Conservation (phyloP, 2,329 filamentous ascomycete species). For the Thermomyces lanuginosus region DNA sequence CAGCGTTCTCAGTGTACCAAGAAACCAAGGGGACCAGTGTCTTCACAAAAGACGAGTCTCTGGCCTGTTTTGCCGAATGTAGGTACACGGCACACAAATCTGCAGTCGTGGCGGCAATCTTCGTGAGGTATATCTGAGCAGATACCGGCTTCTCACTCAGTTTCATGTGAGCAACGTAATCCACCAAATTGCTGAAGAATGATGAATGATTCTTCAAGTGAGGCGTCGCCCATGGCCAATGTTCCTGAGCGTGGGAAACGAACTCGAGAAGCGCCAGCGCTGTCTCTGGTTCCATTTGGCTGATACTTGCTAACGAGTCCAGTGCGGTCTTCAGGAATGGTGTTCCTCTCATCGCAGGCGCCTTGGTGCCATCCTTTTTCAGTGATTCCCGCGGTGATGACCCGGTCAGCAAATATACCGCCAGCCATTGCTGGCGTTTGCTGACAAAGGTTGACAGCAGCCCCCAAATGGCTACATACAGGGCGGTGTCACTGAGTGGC, state of each 20-base stretch:
- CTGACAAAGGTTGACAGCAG: slow-evolving; percentile 75
- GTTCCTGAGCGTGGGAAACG: slow-evolving; percentile 73
- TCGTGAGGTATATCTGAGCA: slow-evolving; percentile 42
- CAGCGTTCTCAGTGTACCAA: slow-evolving; percentile 65
- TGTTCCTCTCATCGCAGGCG: slow-evolving; percentile 35
- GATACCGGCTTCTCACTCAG: slow-evolving; percentile 33
- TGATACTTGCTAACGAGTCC: slow-evolving; percentile 50
- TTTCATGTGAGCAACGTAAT: slow-evolving; percentile 49
- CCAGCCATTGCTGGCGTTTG: slow-evolving; percentile 89
- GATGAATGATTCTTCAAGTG: slow-evolving; percentile 55
- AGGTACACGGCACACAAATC: slow-evolving; percentile 85
- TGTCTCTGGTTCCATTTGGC: slow-evolving; percentile 46
- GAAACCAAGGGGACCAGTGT: slow-evolving; percentile 57
- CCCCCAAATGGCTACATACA: slow-evolving; percentile 60
- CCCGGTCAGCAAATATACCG: slow-evolving; percentile 79
- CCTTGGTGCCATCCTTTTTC: slow-evolving; percentile 35
- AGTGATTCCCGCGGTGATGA: slow-evolving; percentile 64
- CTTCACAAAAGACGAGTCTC: slow-evolving; percentile 50
- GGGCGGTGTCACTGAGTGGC: slow-evolving; percentile 49
- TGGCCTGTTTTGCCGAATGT: slow-evolving; percentile 65
- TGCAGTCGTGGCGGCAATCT: slow-evolving; percentile 64
- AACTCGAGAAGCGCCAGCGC: slow-evolving; percentile 70
- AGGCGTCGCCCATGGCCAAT: slow-evolving; percentile 88
- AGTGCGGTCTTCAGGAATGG: slow-evolving; percentile 64
- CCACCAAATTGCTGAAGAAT: slow-evolving; percentile 56